Conservation (phyloP, 495 filamentous ascomycete genomes). For the Penicillium lividum region DNA sequence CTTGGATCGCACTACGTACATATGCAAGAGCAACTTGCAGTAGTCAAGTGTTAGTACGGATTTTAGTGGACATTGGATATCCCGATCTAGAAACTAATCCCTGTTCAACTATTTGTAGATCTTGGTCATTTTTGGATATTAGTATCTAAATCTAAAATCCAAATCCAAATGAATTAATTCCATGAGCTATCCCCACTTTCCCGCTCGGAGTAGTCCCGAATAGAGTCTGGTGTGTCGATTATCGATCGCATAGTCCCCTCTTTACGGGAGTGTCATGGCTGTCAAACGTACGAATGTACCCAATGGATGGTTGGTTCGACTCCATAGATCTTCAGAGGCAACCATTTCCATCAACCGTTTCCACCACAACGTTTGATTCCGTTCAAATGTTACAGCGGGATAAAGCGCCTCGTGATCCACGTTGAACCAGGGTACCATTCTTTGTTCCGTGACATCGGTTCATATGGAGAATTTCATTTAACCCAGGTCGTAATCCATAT, state of each 20-base stretch:
- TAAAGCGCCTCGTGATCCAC: slow-evolving; percentile 18
- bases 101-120: slow-evolving; percentile 18
- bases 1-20: slow-evolving; percentile 4
- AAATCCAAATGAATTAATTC: background rate
- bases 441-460: slow-evolving; percentile 14
- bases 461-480: slow-evolving; percentile 3
- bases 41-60: background rate
- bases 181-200: slow-evolving; percentile 10
- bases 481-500: slow-evolving; percentile 12
- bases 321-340: background rate
- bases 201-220: slow-evolving; percentile 13
- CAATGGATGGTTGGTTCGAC: background rate
- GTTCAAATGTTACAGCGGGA: slow-evolving; percentile 6
- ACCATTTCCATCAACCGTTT: background rate
- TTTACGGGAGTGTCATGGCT: background rate
- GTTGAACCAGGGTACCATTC: slow-evolving; percentile 14
- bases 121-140: slow-evolving; percentile 2
- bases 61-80: background rate
- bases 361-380: background rate
- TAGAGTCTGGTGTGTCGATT: slow-evolving; percentile 22
- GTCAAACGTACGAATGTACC: slow-evolving; percentile 5
- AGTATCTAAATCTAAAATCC: slow-evolving; percentile 2
- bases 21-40: background rate
- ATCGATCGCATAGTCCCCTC: slow-evolving; percentile 20
- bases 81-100: slow-evolving; percentile 9